phyloP scores from a whole-genome alignment of 139 green algal genomes.

The Yamagishiella unicocca region DNA sequence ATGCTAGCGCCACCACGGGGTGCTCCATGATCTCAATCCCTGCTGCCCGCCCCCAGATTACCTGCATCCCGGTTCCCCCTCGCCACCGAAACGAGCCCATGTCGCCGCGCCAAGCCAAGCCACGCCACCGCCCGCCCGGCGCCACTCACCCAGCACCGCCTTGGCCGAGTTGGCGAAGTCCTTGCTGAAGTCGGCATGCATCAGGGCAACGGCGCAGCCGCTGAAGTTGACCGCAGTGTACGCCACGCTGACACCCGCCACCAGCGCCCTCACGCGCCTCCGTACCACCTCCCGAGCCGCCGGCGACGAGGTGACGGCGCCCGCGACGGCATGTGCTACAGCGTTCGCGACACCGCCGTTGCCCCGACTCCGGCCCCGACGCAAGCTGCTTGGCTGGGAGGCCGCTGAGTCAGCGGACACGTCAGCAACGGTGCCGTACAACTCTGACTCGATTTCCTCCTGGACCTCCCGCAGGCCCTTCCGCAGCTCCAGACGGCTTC shows the following conservation, averaged over 20 bases:
- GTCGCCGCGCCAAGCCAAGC: too few species aligned
- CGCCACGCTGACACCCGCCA: not conserved
- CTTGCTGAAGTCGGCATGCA: conserved; percentile 1
- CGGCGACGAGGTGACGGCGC: not conserved
- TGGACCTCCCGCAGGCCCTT: too few species aligned
- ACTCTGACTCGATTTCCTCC: too few species aligned
- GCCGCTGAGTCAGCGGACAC: not conserved
- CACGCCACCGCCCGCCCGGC: too few species aligned
- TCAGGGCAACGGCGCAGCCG: not conserved
- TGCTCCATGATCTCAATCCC: too few species aligned
- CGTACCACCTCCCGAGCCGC: not conserved
- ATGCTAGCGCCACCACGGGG: too few species aligned
- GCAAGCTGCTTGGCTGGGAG: not conserved
- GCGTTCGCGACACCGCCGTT: not conserved
- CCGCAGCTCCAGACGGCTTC: too few species aligned
- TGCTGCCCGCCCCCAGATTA: too few species aligned
- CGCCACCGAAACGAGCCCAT: too few species aligned
- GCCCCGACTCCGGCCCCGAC: not conserved
- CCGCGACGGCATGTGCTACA: not conserved
- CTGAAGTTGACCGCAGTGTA: conserved; percentile 1
- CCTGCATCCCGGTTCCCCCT: too few species aligned
- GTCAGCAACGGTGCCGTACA: not conserved
- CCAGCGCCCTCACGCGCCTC: not conserved
- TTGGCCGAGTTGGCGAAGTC: not conserved
- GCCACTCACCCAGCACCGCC: conserved; percentile 15